Percentiles rank a stretch among this genome's conserved stretches.
Conservation (phyloP, 106 monocot genomes). For the Vanilla planifolia region DNA sequence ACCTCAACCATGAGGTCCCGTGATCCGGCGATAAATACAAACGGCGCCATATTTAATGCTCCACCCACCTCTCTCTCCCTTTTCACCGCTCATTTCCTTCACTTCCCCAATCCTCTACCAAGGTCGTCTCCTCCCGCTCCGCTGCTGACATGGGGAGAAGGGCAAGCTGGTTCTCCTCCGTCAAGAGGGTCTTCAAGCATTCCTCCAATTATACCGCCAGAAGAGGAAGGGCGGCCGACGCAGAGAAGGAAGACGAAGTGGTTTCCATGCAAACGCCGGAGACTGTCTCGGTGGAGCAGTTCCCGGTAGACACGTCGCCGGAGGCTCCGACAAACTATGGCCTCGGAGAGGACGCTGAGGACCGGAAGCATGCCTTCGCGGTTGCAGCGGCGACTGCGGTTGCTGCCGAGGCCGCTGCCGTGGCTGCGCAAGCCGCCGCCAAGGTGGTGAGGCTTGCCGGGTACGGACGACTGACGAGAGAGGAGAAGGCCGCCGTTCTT, state of each 20-base stretch:
- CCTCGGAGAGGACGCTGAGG: constrained; percentile 26
- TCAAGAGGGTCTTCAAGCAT: constrained; percentile 68
- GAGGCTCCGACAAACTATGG: constrained; percentile 23
- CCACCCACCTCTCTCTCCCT: background rate
- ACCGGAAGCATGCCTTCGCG: constrained; percentile 21
- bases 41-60: constrained; percentile 1
- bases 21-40: constrained; percentile 5
- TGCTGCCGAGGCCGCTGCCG: constrained; percentile 48
- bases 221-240: background rate
- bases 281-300: constrained; percentile 59
- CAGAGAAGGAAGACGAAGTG: constrained; percentile 13
- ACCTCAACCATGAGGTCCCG: background rate
- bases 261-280: constrained; percentile 33
- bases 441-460: constrained; percentile 55
- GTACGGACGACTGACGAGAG: constrained; percentile 29
- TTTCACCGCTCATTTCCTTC: background rate
- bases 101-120: background rate
- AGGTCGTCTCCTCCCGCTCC: background rate
- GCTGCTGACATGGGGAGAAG: constrained; percentile 2
- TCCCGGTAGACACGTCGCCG: constrained; percentile 54
- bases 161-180: constrained; percentile 46
- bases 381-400: constrained; percentile 37
- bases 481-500: constrained; percentile 55
- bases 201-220: constrained; percentile 8
- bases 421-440: constrained; percentile 51